Base-by-base conservation (phyloP, 306 rosid species). In the Corylus avellana region DNA sequence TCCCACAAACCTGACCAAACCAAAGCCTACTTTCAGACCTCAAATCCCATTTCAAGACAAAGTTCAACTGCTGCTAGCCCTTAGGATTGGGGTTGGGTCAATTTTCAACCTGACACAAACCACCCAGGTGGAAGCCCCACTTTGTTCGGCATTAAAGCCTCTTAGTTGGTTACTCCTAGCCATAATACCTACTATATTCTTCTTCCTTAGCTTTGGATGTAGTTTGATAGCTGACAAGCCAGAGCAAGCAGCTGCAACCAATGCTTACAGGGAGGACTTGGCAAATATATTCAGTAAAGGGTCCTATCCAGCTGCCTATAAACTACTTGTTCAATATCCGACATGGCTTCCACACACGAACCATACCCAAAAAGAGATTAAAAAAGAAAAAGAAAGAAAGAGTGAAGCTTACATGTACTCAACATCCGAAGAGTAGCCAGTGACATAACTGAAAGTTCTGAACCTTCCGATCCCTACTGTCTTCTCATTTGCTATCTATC, bases 361-460 rank as follows among this genome's bases (percentile, higher is more conserved):
- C 17, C 50, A 68, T 7, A 42, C 4, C 51, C 53, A 18, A 39
- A n/a, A 67, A 63, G 42, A 62, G 68, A 49, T 0, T 18, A 18
- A 68, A 6, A 42, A 42, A 42, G 32, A 11, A 22, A 22, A 22
- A 22, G 27, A 0, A 39, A 18, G 42, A 12, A 68, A 42, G 42
- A 42, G 29, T 4, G 50, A 68, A 68, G 51, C 72, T 68, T 68
- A 68, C 53, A 68, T 68, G 72, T 10, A 42, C 25, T 18, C 51
- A 42, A 2, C 16, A 42, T 51, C 25, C 5, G 12, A 42, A 16
- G 8, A 10, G 49, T 42, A 18, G 51, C 72, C 50, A 68, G 48
- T 4, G 47, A 7, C n/a, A 29, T 39, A 42, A 42, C 9, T 68
- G 72, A 68, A 42, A 68, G 50, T 42, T 68, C 49, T 68, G 14